Percentiles rank a stretch among this genome's conserved stretches.
These are phyloP conservation scores for Copromyces sp. DNA, from an alignment of 495 filamentous ascomycete genomes.

Conservation along the genomic window DNA sequence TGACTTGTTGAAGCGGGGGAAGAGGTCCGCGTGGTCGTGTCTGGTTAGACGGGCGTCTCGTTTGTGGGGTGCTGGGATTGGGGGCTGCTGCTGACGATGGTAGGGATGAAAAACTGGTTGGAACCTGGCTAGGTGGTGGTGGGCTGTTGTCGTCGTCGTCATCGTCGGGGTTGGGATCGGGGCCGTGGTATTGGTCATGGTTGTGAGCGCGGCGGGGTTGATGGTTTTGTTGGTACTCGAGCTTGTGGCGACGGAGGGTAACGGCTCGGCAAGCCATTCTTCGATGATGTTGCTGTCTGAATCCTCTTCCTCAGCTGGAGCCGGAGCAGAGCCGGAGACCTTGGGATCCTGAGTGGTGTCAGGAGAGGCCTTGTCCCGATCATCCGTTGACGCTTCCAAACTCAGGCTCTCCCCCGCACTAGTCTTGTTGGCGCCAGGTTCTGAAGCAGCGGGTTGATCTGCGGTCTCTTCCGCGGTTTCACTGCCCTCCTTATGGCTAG, in stretches of 20 bases:
- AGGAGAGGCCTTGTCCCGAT: background rate
- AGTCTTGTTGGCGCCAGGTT: background rate
- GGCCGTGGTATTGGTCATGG: background rate
- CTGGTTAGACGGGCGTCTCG: background rate
- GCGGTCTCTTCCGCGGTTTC: background rate
- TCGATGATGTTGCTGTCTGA: constrained; percentile 19
- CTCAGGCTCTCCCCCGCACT: background rate
- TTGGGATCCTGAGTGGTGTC: background rate
- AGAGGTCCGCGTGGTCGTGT: background rate
- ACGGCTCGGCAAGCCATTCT: constrained; percentile 23
- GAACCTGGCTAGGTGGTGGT: background rate
- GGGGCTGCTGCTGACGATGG: background rate
- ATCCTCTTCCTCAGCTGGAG: constrained; percentile 7
- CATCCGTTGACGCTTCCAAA: background rate
- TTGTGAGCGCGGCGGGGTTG: constrained; percentile 1
- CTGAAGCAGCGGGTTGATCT: background rate
- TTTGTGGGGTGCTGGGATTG: background rate
- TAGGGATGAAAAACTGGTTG: background rate
- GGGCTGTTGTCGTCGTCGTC: background rate
- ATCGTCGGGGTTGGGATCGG: background rate
- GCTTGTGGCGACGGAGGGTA: background rate
- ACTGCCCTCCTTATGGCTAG: background rate
- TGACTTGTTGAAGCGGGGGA: background rate
- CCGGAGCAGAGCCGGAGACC: background rate
- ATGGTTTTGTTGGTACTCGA: background rate